Evolutionary conservation across 495 filamentous ascomycete species (phyloP).

Genomic region (Neurospora discreta): DNA sequence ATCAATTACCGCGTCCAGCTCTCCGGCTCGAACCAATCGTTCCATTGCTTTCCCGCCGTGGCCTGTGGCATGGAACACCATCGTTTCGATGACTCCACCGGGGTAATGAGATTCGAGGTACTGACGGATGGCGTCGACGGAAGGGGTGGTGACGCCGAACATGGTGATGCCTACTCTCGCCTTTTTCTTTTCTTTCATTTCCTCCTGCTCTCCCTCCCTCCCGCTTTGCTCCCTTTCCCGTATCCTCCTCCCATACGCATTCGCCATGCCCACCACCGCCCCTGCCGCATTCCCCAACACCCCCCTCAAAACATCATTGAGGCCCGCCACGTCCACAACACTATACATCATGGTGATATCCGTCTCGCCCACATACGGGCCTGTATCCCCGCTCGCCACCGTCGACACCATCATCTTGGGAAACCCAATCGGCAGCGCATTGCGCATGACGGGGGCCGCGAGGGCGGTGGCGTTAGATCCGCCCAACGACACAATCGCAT

Average conservation of each 20-base stretch:
- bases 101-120: conserved; percentile 26
- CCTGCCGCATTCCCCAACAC: conserved; percentile 52
- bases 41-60: conserved; percentile 59
- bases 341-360: conserved; percentile 62
- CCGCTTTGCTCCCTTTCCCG: not conserved
- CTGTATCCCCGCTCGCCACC: conserved; percentile 50
- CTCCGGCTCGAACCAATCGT: conserved; percentile 39
- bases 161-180: conserved; percentile 51
- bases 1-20: conserved; percentile 52
- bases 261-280: conserved; percentile 45
- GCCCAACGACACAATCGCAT: conserved; percentile 45
- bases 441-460: conserved; percentile 45
- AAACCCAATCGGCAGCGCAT: conserved; percentile 47
- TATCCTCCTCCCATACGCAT: conserved; percentile 24
- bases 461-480: conserved; percentile 50
- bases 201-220: not conserved
- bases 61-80: conserved; percentile 60
- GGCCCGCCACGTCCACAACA: conserved; percentile 58
- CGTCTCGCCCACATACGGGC: conserved; percentile 47
- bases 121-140: conserved; percentile 37
- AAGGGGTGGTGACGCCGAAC: conserved; percentile 65
- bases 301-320: conserved; percentile 43
- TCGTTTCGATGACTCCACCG: conserved; percentile 40
- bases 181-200: conserved; percentile 11
- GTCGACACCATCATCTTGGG: conserved; percentile 63